Evolutionary conservation across 768 basidiomycete species (phyloP).

Genomic region (Gymnopilus dilepis): DNA sequence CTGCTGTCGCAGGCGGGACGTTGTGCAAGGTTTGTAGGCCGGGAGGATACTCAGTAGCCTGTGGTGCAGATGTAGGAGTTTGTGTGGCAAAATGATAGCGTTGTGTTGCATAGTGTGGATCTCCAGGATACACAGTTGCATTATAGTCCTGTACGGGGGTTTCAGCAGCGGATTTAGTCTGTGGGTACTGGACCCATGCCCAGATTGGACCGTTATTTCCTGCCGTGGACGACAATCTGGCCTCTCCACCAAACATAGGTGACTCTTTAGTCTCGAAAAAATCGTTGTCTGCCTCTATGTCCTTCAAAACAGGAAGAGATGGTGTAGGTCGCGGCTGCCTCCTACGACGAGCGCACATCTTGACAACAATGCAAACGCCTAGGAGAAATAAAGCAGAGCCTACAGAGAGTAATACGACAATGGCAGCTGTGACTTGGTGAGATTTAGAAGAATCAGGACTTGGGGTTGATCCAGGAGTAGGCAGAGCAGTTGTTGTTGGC

Average conservation of each 20-base stretch:
- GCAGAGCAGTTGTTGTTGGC: conserved; percentile 9
- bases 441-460: conserved; percentile 21
- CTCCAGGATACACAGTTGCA: background rate
- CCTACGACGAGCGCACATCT: conserved; percentile 53
- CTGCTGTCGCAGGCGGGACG: conserved; percentile 22
- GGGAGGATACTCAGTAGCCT: conserved; percentile 11
- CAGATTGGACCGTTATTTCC: conserved; percentile 51
- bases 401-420: conserved; percentile 59
- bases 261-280: conserved; percentile 59
- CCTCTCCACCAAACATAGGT: conserved; percentile 80
- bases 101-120: conserved; percentile 8
- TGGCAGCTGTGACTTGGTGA: conserved; percentile 50
- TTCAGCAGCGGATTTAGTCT: conserved; percentile 33
- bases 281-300: conserved; percentile 53
- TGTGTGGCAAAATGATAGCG: conserved; percentile 3
- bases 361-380: conserved; percentile 52
- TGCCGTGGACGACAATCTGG: conserved; percentile 52
- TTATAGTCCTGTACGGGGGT: conserved; percentile 20
- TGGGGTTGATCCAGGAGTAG: conserved; percentile 12
- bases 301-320: conserved; percentile 74
- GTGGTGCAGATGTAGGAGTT: background rate
- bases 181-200: conserved; percentile 62
- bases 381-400: conserved; percentile 55
- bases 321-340: conserved; percentile 66
- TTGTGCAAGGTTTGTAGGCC: conserved; percentile 1